Percentiles rank a stretch among this genome's conserved stretches.
These are phyloP conservation scores for Piper longum DNA, from an alignment of 164 flowering plant genomes.

Conservation along the genomic window DNA sequence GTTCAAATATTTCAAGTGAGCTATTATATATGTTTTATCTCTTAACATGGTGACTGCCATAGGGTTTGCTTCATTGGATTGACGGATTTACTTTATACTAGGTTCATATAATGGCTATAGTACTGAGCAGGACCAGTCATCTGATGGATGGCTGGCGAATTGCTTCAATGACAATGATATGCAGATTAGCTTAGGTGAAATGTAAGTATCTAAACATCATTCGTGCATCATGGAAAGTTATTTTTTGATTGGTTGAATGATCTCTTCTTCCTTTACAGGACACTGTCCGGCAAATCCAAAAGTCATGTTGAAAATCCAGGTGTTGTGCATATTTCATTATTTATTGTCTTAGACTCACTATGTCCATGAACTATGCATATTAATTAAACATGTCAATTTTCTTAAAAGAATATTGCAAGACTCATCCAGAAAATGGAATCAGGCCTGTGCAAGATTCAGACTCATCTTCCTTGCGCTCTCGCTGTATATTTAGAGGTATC, in stretches of 20 bases:
- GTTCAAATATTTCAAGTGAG: conserved; percentile 39
- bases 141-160: conserved; percentile 66
- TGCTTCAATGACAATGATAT: conserved; percentile 54
- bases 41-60: not conserved
- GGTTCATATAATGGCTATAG: conserved; percentile 1
- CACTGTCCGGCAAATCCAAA: conserved; percentile 32
- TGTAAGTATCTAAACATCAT: conserved; percentile 28
- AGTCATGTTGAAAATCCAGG: conserved; percentile 56
- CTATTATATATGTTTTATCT: conserved; percentile 1
- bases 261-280: conserved; percentile 21
- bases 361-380: not conserved
- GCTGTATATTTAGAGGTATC: conserved; percentile 59
- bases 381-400: not conserved
- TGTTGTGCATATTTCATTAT: not conserved
- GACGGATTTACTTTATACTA: conserved; percentile 15
- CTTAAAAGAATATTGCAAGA: conserved; percentile 36
- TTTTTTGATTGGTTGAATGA: not conserved
- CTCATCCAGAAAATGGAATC: conserved; percentile 27
- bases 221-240: conserved; percentile 1
- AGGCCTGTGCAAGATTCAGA: conserved; percentile 23
- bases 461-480: conserved; percentile 25
- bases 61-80: conserved; percentile 4
- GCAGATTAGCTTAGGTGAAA: conserved; percentile 37
- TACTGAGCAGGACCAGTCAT: conserved; percentile 40
- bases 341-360: not conserved